Evolutionary conservation across 163 green algal genomes (phyloP), one percentile per base, ranked within the genome.

Genomic region (Chlamydomonas reinhardtii): DNA sequence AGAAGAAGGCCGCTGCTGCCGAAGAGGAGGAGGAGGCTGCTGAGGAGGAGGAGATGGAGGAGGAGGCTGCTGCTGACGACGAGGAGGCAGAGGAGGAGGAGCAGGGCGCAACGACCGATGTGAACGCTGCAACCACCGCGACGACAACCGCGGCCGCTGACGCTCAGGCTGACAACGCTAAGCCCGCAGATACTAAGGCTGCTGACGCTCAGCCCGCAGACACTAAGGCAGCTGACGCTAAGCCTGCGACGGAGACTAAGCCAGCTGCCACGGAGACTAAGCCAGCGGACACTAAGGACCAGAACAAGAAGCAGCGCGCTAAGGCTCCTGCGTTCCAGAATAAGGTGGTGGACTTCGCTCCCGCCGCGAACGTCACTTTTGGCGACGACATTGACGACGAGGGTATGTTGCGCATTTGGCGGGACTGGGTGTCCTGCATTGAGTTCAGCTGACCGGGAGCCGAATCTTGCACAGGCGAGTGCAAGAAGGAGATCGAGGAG

Each of bases 311-410:
- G 48, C 71, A 76, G 25, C 84, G 85, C 14, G 4, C 29, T 20
- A 92, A 92, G 79, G 66, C 37, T 32, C 31, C 31, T 4, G 19
- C 79, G 0, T 84, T 84, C 31, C 52, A 78, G 20, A 90, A 80
- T 74, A 89, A 89, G 54, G 31, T 89, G 16, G 69, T 92, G 2
- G 84, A 82, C 54, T 92, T 92, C 54, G 89, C 89, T 0, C 89
- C 89, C 0, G 48, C 73, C 4, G 89, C 70, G 4, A 89, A 90
- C 31, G 70, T 92, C 25, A 90, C 89, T 12, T 90, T 89, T 52
- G 89, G 89, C 35, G 79, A 92, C 27, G 89, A 92, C 35, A 85
- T 92, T 48, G 84, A 88, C n/a, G 84, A 88, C 32, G 89, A 92
- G 29, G 89, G 89, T 92, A 35, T 22, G 76, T 68, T n/a, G 31